These are phyloP conservation scores for Penicillium chermesinum DNA, from an alignment of 495 filamentous ascomycete species.

Conservation along the genomic window DNA sequence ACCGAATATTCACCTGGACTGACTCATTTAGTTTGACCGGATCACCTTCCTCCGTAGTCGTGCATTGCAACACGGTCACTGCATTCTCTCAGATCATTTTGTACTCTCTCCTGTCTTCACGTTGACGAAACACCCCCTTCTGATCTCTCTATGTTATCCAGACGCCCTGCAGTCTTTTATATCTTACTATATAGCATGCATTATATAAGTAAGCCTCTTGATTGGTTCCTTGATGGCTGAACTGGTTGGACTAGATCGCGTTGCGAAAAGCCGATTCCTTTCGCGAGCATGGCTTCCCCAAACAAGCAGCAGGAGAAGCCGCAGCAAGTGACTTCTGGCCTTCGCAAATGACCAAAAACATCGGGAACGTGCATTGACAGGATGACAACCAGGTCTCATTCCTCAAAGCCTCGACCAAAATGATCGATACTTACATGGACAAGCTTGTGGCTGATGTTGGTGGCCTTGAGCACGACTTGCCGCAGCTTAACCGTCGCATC, in stretches of 20 bases:
- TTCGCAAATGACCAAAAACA: background rate
- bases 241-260: background rate
- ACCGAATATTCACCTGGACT: too few relatives aligned
- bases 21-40: too few relatives aligned
- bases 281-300: background rate
- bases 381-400: background rate
- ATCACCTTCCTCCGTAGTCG: background rate
- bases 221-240: too few relatives aligned
- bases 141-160: background rate
- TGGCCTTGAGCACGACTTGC: constrained; percentile 26
- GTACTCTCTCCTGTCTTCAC: background rate
- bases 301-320: background rate
- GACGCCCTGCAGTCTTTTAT: background rate
- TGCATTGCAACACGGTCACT: too few relatives aligned
- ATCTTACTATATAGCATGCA: background rate
- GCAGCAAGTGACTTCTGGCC: too few relatives aligned
- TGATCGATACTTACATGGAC: constrained; percentile 17
- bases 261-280: background rate
- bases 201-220: background rate
- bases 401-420: constrained; percentile 21
- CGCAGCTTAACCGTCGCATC: constrained; percentile 27
- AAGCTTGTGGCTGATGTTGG: constrained; percentile 16
- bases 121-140: background rate
- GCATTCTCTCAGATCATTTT: too few relatives aligned
- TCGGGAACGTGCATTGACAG: background rate